Evolutionary conservation across 2,329 filamentous ascomycete genomes (phyloP), one percentile per base, ranked within the genome.

Genomic region (Fusarium gaditjirri): DNA sequence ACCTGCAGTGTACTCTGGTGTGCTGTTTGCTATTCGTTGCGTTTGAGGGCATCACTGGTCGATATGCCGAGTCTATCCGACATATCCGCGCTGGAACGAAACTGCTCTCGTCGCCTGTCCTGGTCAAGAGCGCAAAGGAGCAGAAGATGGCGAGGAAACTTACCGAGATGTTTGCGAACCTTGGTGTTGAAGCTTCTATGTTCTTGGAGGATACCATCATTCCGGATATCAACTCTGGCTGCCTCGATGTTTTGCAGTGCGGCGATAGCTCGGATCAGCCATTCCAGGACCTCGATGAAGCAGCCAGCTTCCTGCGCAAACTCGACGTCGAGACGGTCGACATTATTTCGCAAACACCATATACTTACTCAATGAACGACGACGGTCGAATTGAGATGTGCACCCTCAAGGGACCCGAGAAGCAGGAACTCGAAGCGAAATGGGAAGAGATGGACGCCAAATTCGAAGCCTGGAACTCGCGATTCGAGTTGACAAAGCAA

Each of bases 21-120:
- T 74, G 74, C 27, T 77, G 75, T 33, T 42, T 77, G 1, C 25
- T 77, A 3, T 76, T 77, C 11, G 60, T 77, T 5, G 75, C 74
- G 1, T 72, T 76, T 12, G 75, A 77, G 47, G 52, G 72, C 4
- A 66, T 77, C 25, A 68, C 64, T 3, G 75, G 75, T 14, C 63
- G 72, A 6, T 77, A 77, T 39, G 54, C 66, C 0, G 75, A 77
- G 35, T 69, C 71, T 0, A 47, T 76, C 21, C 63, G 63, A 17
- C 75, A 77, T 21, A 71, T 77, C 5, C 60, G 68, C 7, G 71
- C 72, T 0, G 75, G 75, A 16, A 68, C 56, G 1, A 43, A 44
- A n/a, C 36, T 77, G 0, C 62, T 74, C 4, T 60, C 56, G 6
- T 66, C 65, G 11, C 71, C 61, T 0, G 31, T 29, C 2, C 14